Evolutionary conservation across 306 rosid species (phyloP).

Genomic region (Quercus suber): DNA sequence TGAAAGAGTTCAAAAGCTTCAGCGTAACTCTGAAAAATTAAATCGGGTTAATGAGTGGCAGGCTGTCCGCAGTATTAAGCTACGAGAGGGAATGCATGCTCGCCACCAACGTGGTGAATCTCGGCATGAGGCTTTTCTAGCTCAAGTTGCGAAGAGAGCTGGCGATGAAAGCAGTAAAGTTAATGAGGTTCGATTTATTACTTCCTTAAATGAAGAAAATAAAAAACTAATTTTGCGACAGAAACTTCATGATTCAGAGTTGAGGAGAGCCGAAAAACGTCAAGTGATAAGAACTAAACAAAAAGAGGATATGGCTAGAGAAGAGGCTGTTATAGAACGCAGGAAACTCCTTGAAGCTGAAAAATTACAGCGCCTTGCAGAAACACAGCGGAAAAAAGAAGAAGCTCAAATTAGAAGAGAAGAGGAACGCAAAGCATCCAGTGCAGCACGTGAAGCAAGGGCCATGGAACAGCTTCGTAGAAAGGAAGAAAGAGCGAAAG

Average conservation of each 20-base stretch:
- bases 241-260: constrained; percentile 95
- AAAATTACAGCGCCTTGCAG: constrained; percentile 96
- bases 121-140: constrained; percentile 96
- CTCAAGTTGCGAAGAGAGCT: constrained; percentile 98
- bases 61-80: constrained; percentile 85
- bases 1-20: constrained; percentile 96
- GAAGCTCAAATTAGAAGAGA: constrained; percentile 96
- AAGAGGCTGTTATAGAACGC: constrained; percentile 96
- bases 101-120: constrained; percentile 96
- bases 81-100: constrained; percentile 95
- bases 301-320: constrained; percentile 96
- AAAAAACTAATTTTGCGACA: constrained; percentile 85
- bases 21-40: constrained; percentile 84
- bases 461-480: constrained; percentile 92
- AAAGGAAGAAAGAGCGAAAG: constrained; percentile 96
- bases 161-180: constrained; percentile 99
- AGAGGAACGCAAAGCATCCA: constrained; percentile 97
- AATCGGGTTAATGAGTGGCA: constrained; percentile 90
- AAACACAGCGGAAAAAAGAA: constrained; percentile 94
- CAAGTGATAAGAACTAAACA: constrained; percentile 94
- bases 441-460: constrained; percentile 98
- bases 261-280: constrained; percentile 97
- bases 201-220: constrained; percentile 93
- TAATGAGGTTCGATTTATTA: constrained; percentile 94
- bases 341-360: constrained; percentile 93